Conservation (phyloP, 495 filamentous ascomycete species). For the Penicillium atrosanguineum region DNA sequence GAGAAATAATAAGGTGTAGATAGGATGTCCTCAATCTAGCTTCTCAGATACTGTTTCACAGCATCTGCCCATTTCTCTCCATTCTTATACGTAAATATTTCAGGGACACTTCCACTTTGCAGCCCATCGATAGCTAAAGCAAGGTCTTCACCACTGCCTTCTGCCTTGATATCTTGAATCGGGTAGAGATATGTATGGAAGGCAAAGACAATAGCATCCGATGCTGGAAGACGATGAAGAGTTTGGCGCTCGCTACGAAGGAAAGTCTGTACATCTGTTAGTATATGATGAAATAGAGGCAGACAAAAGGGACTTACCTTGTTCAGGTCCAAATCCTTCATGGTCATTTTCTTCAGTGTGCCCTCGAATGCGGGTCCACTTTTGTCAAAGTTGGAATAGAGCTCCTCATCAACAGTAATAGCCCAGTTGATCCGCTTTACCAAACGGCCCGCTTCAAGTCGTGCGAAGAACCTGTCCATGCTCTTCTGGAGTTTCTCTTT, state of each 20-base stretch:
- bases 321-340: conserved; percentile 45
- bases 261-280: conserved; percentile 34
- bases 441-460: conserved; percentile 37
- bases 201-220: conserved; percentile 66
- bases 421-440: conserved; percentile 58
- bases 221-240: conserved; percentile 66
- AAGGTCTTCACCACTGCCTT: conserved; percentile 63
- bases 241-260: conserved; percentile 76
- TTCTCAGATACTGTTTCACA: conserved; percentile 1
- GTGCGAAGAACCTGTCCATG: conserved; percentile 74
- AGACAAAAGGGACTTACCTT: conserved; percentile 31
- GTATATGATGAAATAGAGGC: conserved; percentile 6
- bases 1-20: no score
- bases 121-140: conserved; percentile 73
- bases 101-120: conserved; percentile 62
- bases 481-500: conserved; percentile 64
- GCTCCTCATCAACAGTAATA: conserved; percentile 43
- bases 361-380: conserved; percentile 4
- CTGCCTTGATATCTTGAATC: conserved; percentile 63
- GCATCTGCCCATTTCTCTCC: conserved; percentile 19
- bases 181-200: conserved; percentile 81
- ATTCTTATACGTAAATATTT: conserved; percentile 68
- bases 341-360: not conserved
- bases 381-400: conserved; percentile 36
- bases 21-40: not conserved